phyloP scores from a whole-genome alignment of 2,329 filamentous ascomycete species.

The Xylaria sp. region DNA sequence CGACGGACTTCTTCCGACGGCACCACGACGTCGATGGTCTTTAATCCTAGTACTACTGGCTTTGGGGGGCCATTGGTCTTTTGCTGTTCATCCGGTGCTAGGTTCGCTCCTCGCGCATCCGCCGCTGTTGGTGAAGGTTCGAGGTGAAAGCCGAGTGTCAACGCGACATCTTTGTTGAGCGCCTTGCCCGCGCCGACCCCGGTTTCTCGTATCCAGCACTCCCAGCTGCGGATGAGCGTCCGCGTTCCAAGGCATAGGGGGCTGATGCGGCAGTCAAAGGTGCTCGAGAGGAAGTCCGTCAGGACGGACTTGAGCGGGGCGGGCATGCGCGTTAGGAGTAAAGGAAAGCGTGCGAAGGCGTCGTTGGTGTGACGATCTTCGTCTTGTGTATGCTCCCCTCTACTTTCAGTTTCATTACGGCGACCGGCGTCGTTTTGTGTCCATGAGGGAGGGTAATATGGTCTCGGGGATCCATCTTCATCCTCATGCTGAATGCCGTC shows the following conservation, averaged over 20 bases:
- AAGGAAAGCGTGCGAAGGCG: conserved; percentile 60
- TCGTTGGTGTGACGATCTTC: background rate
- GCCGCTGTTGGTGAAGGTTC: conserved; percentile 44
- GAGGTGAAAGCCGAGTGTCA: conserved; percentile 64
- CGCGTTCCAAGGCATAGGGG: conserved; percentile 62
- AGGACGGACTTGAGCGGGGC: conserved; percentile 61
- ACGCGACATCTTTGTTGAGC: conserved; percentile 58
- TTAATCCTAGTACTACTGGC: conserved; percentile 50
- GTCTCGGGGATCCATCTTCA: background rate
- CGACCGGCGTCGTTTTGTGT: conserved; percentile 33
- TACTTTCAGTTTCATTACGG: background rate
- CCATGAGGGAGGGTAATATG: conserved; percentile 38
- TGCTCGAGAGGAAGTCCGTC: conserved; percentile 62
- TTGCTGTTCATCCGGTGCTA: background rate
- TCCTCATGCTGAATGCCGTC: background rate
- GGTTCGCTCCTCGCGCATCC: background rate
- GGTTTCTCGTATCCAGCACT: conserved; percentile 60
- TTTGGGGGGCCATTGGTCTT: background rate
- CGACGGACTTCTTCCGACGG: conserved; percentile 59
- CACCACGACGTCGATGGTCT: conserved; percentile 64
- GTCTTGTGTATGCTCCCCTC: conserved; percentile 2
- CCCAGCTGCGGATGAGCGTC: conserved; percentile 62
- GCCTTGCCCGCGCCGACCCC: conserved; percentile 51
- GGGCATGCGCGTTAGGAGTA: conserved; percentile 68
- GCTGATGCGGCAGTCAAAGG: conserved; percentile 68